phyloP scores from a whole-genome alignment of 2,329 filamentous ascomycete genomes.

The Cytospora leucostoma region DNA sequence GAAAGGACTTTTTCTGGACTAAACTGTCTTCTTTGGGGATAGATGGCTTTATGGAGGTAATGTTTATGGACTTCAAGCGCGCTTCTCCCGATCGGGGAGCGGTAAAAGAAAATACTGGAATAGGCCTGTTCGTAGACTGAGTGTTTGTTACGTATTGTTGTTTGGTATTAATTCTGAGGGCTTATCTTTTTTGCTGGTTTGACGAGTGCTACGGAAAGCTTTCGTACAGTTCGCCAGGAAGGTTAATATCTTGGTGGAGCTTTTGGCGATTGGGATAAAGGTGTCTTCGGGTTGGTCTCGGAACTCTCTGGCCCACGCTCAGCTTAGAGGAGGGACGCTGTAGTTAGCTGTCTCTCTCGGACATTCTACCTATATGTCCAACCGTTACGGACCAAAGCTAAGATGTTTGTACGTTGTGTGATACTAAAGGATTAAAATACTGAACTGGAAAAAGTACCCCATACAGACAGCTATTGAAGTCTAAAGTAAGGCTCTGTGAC shows the following conservation, averaged over 20 bases:
- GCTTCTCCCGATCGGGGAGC: not conserved
- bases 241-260: not conserved
- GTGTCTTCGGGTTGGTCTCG: not conserved
- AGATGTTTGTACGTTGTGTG: not conserved
- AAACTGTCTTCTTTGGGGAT: conserved; percentile 10
- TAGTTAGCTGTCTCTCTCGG: not conserved
- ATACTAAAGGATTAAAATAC: not conserved
- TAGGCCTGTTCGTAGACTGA: not conserved
- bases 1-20: not conserved
- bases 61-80: not conserved
- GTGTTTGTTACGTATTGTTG: not conserved
- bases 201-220: not conserved
- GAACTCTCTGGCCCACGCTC: not conserved
- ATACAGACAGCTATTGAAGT: not conserved
- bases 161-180: not conserved
- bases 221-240: not conserved
- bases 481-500: not conserved
- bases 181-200: not conserved
- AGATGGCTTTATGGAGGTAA: not conserved
- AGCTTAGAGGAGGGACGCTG: not conserved
- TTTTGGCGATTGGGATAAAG: not conserved
- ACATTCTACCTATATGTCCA: not conserved
- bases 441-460: not conserved
- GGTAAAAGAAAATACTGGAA: too few species aligned
- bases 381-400: not conserved